Base-by-base conservation (phyloP, 2,329 filamentous ascomycete genomes). In the Periconia sp. region DNA sequence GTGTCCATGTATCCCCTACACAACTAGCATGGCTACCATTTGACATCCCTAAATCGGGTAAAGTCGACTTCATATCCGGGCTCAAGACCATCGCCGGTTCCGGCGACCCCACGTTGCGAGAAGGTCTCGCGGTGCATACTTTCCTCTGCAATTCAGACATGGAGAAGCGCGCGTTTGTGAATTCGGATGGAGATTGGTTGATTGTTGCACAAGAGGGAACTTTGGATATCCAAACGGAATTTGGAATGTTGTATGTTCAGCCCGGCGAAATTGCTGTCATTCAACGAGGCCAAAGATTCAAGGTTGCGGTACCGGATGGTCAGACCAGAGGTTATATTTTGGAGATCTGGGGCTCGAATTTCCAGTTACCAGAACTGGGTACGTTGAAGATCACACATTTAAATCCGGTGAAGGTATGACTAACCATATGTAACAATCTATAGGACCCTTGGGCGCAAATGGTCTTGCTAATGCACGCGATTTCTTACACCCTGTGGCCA, bases 221-320 rank as follows among this genome's bases (percentile, higher is more conserved):
- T 14, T 76, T 93, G 40, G 88, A 92, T 65, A 88, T 93, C 57
- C 84, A 87, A 64, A 93, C 90, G 1, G 90, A 93, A 72, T 79
- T 92, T 45, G 90, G 90, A 44, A 83, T 82, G 66, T 76, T 93
- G 6, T 81, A 90, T 42, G 85, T 92, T n/a, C 82, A 89, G 50
- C 89, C 89, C 1, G 87, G 88, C 71, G 90, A 93, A 72, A 91
- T 93, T 44, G 85, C 82, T 58, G 86, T 93, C 1, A 86, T 93
- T 48, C 89, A 89, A 1, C 81, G 90, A 41, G 89, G 89, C 27
- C 79, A 92, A 61, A 82, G 88, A 20, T 92, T 90, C 76, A 85
- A 86, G 45, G 88, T 93, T 10, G 79, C 76, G n/a, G 79, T 92
- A 0, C 79, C 82, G 7, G 77, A 80, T 2, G 83, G 84, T 1